Base-by-base conservation (phyloP, 208 protist genomes). In the Wallacemonas rigidus region DNA sequence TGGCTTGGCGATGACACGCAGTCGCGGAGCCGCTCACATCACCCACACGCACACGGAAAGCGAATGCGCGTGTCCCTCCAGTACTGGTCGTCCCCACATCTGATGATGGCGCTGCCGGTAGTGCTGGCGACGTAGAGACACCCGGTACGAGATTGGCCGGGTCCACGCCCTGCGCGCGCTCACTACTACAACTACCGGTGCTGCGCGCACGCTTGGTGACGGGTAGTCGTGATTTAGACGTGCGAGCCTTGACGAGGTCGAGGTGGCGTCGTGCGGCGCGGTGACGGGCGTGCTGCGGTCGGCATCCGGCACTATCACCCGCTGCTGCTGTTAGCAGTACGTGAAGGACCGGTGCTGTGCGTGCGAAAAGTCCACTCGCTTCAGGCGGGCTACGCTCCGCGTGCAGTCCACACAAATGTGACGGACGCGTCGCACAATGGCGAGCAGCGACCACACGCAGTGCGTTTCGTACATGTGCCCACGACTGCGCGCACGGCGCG, bases 11-110 rank as follows among this genome's bases (percentile, higher is more conserved):
- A 26, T 26, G 26, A 26, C 26, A 26, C 26, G 0, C 26, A 26
- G 26, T 26, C 26, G 26, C 26, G 26, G 26, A 26, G 26, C 26
- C 14, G 53, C n/a, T 58, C 14, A 15, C 53, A 7, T 58, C 53
- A 38, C 53, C 53, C 14, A 62, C 56, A 9, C 56, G 56, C 7
- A 62, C 38, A 9, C 56, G 56, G 43, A 62, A 62, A 6, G 56
- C 3, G 43, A 62, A 62, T 4, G 26, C 0, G 5, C 51, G 51
- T n/a, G 8, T 51, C 47, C 11, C 47, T 14, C 7, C 47, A 15
- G 47, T 8, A 15, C 11, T 51, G 47, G 47, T 0, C 11, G 47
- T 51, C 47, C 26, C 26, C 26, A 26, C 26, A 26, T 26, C 26
- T 50, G 45, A 50, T 50, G 45, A 6, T 50, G 8, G 45, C 45